These are phyloP conservation scores for Rhizopogon rudus DNA, from an alignment of 768 basidiomycete species.

Conservation along the genomic window DNA sequence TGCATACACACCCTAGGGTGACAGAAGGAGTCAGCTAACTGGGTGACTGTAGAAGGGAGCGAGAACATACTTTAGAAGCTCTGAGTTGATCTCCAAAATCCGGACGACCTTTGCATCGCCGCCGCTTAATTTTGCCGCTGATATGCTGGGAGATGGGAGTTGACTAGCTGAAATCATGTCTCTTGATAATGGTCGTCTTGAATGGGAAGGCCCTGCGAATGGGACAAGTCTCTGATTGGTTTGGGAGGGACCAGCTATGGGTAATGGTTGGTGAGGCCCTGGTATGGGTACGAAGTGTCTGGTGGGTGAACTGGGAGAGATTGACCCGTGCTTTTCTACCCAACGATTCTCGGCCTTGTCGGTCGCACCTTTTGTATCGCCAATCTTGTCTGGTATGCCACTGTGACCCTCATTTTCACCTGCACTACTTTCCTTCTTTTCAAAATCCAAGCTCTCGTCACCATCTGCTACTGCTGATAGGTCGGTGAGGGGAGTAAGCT, in stretches of 20 bases:
- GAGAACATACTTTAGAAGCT: conserved; percentile 56
- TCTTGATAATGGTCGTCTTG: conserved; percentile 18
- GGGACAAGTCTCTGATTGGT: conserved; percentile 14
- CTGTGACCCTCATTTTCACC: conserved; percentile 32
- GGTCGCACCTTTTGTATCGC: conserved; percentile 11
- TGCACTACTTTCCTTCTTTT: conserved; percentile 11
- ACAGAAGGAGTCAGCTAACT: conserved; percentile 3
- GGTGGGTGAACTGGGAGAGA: neutral
- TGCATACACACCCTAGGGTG: conserved; percentile 51
- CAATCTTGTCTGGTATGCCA: conserved; percentile 10
- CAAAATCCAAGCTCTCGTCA: conserved; percentile 32
- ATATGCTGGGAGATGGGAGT: conserved; percentile 20
- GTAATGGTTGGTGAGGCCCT: conserved; percentile 15
- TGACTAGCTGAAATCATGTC: conserved; percentile 25
- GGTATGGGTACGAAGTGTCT: conserved; percentile 9
- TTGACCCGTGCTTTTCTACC: conserved; percentile 12
- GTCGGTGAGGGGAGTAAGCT: conserved; percentile 73
- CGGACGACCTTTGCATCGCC: conserved; percentile 49
- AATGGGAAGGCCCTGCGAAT: conserved; percentile 20
- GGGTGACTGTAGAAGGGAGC: neutral
- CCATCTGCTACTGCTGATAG: conserved; percentile 64
- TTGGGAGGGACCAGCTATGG: conserved; percentile 14
- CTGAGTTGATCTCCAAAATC: conserved; percentile 64
- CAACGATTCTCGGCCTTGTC: conserved; percentile 5
- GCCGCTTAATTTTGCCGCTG: conserved; percentile 8